Evolutionary conservation across 306 rosid genomes (phyloP).

Genomic region (Rosa multiflora): DNA sequence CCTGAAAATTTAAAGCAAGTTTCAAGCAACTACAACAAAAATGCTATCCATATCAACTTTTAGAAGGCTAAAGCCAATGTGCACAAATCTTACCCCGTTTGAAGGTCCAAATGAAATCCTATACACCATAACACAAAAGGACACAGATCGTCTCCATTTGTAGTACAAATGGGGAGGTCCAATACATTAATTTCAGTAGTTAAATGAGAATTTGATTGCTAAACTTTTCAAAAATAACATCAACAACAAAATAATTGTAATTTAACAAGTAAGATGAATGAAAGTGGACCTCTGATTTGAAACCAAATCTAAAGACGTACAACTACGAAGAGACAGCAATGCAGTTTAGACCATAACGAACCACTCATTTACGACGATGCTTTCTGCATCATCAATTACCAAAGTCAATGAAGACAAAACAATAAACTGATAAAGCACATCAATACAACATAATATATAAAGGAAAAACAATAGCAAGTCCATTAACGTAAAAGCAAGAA

Average conservation of each 20-base stretch:
- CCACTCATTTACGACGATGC: conserved; percentile 12
- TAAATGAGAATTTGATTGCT: neutral
- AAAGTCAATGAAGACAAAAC: neutral
- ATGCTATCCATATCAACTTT: too few relatives aligned
- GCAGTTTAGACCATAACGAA: conserved; percentile 9
- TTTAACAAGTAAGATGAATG: neutral
- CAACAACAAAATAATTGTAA: neutral
- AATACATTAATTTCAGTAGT: conserved; percentile 1
- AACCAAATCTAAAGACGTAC: conserved; percentile 1
- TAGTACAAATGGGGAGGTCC: neutral
- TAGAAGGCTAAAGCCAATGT: neutral
- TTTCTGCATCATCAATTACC: conserved; percentile 17
- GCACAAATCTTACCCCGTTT: conserved; percentile 4
- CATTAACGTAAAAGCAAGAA: conserved; percentile 1
- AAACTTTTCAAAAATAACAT: neutral
- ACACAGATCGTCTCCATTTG: neutral
- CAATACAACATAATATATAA: neutral
- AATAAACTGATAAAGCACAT: neutral
- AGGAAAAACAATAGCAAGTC: neutral
- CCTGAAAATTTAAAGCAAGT: too few relatives aligned
- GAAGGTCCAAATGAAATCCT: conserved; percentile 4
- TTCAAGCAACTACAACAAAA: too few relatives aligned
- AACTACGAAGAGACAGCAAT: conserved; percentile 1
- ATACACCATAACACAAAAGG: neutral
- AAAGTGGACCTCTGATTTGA: conserved; percentile 2